These are phyloP conservation scores for Moesziomyces sp. DNA, from an alignment of 1,284 basidiomycete genomes.

Conservation along the genomic window DNA sequence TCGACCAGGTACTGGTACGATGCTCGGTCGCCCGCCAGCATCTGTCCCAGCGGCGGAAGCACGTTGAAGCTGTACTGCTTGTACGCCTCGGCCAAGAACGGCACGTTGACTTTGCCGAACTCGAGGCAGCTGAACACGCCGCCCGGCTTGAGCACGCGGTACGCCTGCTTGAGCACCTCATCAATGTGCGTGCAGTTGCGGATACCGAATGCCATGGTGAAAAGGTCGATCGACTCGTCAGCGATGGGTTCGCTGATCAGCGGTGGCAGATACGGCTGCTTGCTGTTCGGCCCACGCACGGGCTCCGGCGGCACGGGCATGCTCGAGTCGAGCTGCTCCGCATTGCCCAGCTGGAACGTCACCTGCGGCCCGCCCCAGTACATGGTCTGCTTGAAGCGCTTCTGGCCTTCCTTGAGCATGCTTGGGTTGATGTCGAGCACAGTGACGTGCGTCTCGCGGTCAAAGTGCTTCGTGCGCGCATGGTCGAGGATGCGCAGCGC, in stretches of 20 bases:
- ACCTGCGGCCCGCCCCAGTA: conserved; percentile 84
- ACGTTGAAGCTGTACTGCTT: conserved; percentile 96
- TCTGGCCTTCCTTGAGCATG: conserved; percentile 93
- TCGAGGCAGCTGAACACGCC: conserved; percentile 96
- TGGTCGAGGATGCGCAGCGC: conserved; percentile 92
- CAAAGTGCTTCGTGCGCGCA: conserved; percentile 81
- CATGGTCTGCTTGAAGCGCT: conserved; percentile 72
- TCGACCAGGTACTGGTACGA: conserved; percentile 96
- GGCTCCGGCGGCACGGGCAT: conserved; percentile 49
- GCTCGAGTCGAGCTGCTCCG: conserved; percentile 75
- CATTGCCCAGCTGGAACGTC: conserved; percentile 91
- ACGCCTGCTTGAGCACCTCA: conserved; percentile 86
- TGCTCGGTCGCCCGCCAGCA: conserved; percentile 92
- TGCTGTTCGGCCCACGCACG: conserved; percentile 44
- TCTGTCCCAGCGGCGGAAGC: conserved; percentile 92
- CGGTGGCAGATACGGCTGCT: conserved; percentile 57
- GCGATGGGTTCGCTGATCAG: conserved; percentile 59
- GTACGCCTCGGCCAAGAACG: conserved; percentile 86
- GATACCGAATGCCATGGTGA: conserved; percentile 99
- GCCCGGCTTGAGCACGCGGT: conserved; percentile 95
- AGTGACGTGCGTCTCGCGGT: conserved; percentile 79
- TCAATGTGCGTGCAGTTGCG: conserved; percentile 96
- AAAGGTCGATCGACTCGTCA: conserved; percentile 84
- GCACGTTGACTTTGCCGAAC: conserved; percentile 93
- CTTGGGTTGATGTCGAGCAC: conserved; percentile 94